Percentiles rank a stretch among this genome's conserved stretches.
Conservation (phyloP, 148 eudicot species). For the Arctostaphylos glauca region DNA sequence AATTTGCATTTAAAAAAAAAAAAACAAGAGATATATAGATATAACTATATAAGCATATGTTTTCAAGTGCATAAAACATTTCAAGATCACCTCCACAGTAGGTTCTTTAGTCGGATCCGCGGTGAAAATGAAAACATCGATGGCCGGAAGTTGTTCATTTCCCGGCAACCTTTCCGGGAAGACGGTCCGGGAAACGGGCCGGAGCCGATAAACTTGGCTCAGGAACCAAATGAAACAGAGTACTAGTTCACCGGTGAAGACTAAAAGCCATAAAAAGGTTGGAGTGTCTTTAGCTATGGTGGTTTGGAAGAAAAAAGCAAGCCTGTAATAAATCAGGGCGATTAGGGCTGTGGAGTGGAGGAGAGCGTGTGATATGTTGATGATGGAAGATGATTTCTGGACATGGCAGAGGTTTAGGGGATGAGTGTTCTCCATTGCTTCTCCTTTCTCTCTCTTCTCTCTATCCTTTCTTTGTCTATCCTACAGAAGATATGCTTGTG, state of each 20-base stretch:
- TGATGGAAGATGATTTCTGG: not conserved
- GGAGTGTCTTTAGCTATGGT: not conserved
- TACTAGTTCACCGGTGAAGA: conserved; percentile 10
- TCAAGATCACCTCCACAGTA: conserved; percentile 18
- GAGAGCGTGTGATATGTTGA: not conserved
- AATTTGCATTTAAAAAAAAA: too few relatives aligned
- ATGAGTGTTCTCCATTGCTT: not conserved
- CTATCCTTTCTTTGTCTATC: not conserved
- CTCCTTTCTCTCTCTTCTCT: not conserved
- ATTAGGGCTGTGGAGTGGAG: not conserved
- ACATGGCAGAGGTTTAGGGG: not conserved
- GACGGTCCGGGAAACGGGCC: conserved; percentile 19
- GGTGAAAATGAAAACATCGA: conserved; percentile 36
- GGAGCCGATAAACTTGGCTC: conserved; percentile 9
- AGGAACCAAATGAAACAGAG: conserved; percentile 19
- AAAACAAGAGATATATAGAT: too few relatives aligned
- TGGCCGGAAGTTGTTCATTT: conserved; percentile 18
- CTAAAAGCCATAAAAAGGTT: not conserved
- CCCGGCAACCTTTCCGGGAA: conserved; percentile 24
- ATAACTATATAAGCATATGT: not conserved
- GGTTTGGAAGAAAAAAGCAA: not conserved
- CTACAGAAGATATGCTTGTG: not conserved
- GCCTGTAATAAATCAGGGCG: conserved; percentile 34
- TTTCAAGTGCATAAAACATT: not conserved
- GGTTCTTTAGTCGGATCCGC: conserved; percentile 39